Evolutionary conservation across 768 basidiomycete genomes (phyloP), one percentile per base, ranked within the genome.

Genomic region (Leccinum aurantiacum): DNA sequence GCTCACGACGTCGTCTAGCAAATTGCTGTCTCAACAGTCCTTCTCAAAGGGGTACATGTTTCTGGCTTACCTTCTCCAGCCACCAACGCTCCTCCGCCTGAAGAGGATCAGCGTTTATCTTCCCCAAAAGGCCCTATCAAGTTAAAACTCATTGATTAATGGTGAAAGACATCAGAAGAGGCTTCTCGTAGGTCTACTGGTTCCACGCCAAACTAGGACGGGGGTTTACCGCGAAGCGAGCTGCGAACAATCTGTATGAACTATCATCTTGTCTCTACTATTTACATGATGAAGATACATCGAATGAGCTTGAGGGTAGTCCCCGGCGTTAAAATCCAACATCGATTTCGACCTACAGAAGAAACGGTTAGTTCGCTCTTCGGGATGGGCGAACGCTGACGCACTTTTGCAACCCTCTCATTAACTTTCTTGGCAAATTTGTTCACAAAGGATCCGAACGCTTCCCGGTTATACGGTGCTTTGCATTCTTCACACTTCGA

Each of bases 371-470:
- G 35, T 6, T 48, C 6, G 2, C 6, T 24, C 29, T 13, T 57
- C n/a, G 10, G 17, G n/a, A 25, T 31, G 33, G 17, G 41, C n/a
- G 24, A 27, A 37, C 6, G 3, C 37, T 27, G 17, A 62, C 14
- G 29, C 33, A 56, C 65, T 54, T 60, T 46, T 15, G 56, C 58
- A 19, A 67, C 17, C 9, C 59, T 33, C 46, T 14, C 25, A 1
- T 65, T 51, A 6, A 66, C 31, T 10, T 57, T 35, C 24, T 54
- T 13, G 0, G 58, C 64, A 31, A 69, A 67, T 8, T 1, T 8
- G 6, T 61, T 33, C 22, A 67, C 61, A 5, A 61, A 69, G 15
- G 37, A 38, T 13, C 10, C 25, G 46, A 68, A 66, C 4, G 37
- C 10, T n/a, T 56, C 54, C 35, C 25, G 44, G 13, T 35, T 14